Evolutionary conservation across 805 yeast genomes (phyloP).

Genomic region (Candida alai): DNA sequence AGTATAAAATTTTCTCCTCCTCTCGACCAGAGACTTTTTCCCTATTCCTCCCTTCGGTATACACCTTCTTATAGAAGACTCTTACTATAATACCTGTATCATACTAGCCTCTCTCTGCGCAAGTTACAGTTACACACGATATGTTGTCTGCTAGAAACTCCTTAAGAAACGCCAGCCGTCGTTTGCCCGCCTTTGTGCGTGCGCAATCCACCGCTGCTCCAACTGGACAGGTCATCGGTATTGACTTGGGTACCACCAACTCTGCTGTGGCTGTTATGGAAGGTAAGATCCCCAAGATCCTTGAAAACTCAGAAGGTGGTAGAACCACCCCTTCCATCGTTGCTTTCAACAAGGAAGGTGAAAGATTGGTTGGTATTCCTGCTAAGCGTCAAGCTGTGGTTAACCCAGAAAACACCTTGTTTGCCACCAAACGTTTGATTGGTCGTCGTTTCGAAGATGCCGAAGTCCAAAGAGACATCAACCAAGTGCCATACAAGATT

Average conservation of each 20-base stretch:
- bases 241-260: conserved; percentile 85
- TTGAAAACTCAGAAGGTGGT: conserved; percentile 75
- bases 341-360: conserved; percentile 89
- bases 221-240: conserved; percentile 67
- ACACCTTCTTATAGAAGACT: no score
- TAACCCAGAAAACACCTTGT: conserved; percentile 89
- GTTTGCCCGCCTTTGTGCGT: conserved; percentile 26
- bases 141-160: conserved; percentile 45
- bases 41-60: no score
- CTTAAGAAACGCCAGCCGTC: conserved; percentile 34
- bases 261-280: conserved; percentile 87
- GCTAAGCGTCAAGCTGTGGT: conserved; percentile 96
- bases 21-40: no score
- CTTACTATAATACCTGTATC: no score
- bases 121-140: background rate
- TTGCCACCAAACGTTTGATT: conserved; percentile 91
- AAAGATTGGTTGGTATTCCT: conserved; percentile 87
- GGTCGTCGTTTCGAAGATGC: conserved; percentile 88
- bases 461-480: conserved; percentile 88
- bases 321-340: conserved; percentile 90
- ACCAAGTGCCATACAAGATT: conserved; percentile 86
- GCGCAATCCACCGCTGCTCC: conserved; percentile 32
- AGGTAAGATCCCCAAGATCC: conserved; percentile 69
- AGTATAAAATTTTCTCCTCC: no score
- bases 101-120: no score